These are phyloP conservation scores for Aureobasidium sp. DNA, from an alignment of 2,329 filamentous ascomycete species.

Conservation along the genomic window DNA sequence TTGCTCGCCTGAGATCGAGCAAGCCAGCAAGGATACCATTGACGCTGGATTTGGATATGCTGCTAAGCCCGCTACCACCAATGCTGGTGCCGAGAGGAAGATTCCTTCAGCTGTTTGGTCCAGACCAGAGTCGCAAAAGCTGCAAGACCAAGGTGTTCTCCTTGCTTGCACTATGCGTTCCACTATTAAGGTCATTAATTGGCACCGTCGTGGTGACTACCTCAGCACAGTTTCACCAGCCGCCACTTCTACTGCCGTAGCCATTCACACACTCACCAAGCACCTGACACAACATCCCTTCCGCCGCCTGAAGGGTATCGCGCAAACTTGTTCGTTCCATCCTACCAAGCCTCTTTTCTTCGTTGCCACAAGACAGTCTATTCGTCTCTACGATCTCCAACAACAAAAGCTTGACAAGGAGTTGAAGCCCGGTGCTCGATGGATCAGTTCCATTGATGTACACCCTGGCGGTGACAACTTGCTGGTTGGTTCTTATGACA, in stretches of 20 bases:
- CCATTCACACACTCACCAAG: slow-evolving; percentile 91
- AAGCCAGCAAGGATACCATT: slow-evolving; percentile 65
- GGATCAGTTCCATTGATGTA: slow-evolving; percentile 91
- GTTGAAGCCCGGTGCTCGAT: slow-evolving; percentile 83
- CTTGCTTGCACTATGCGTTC: slow-evolving; percentile 66
- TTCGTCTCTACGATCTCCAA: slow-evolving; percentile 89
- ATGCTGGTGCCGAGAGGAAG: slow-evolving; percentile 54
- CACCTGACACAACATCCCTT: slow-evolving; percentile 94
- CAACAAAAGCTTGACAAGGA: slow-evolving; percentile 89
- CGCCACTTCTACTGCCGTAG: slow-evolving; percentile 66
- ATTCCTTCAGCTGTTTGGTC: slow-evolving; percentile 75
- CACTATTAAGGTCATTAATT: slow-evolving; percentile 74
- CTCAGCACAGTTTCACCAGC: slow-evolving; percentile 83
- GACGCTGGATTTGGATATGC: slow-evolving; percentile 92
- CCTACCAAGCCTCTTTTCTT: slow-evolving; percentile 90
- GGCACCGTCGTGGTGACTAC: slow-evolving; percentile 93
- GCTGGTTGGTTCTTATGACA: slow-evolving; percentile 90
- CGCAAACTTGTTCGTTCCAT: slow-evolving; percentile 91
- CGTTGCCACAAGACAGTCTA: slow-evolving; percentile 86
- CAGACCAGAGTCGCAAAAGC: slow-evolving; percentile 58
- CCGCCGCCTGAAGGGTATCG: slow-evolving; percentile 64
- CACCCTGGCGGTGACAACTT: slow-evolving; percentile 91
- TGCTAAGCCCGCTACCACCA: slow-evolving; percentile 49
- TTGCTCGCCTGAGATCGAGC: slow-evolving; percentile 46
- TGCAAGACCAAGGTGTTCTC: slow-evolving; percentile 72